These are phyloP conservation scores for Madurella fahalii DNA, from an alignment of 2,329 filamentous ascomycete genomes.

Conservation along the genomic window DNA sequence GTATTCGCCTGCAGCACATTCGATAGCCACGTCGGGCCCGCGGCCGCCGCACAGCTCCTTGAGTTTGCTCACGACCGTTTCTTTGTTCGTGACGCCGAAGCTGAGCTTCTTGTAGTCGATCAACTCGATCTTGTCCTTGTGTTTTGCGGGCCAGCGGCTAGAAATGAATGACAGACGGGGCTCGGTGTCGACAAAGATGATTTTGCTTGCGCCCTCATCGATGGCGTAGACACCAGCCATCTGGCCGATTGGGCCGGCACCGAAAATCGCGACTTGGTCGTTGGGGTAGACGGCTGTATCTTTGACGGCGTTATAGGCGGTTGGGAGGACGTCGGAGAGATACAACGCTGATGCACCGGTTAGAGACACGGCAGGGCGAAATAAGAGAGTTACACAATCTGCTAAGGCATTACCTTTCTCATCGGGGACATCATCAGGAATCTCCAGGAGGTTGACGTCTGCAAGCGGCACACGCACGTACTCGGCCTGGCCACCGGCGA, in stretches of 20 bases:
- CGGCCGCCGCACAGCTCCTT: slow-evolving; percentile 69
- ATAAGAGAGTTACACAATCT: too few species aligned
- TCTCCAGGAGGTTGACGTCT: slow-evolving; percentile 74
- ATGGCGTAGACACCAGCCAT: slow-evolving; percentile 75
- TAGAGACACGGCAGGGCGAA: slow-evolving; percentile 9
- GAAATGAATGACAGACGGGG: slow-evolving; percentile 66
- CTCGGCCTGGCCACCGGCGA: slow-evolving; percentile 83
- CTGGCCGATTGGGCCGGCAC: slow-evolving; percentile 82
- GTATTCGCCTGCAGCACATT: slow-evolving; percentile 61
- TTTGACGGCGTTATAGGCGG: slow-evolving; percentile 76
- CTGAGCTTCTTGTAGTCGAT: slow-evolving; percentile 63
- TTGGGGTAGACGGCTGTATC: slow-evolving; percentile 76
- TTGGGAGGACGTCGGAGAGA: slow-evolving; percentile 75
- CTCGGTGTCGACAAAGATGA: slow-evolving; percentile 76
- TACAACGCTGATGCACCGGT: slow-evolving; percentile 49
- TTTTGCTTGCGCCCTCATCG: slow-evolving; percentile 65
- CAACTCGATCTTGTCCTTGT: slow-evolving; percentile 55
- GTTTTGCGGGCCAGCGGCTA: slow-evolving; percentile 50
- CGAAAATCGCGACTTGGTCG: slow-evolving; percentile 77
- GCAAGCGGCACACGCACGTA: slow-evolving; percentile 78
- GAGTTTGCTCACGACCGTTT: slow-evolving; percentile 65
- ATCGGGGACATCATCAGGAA: slow-evolving; percentile 76
- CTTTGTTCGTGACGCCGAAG: slow-evolving; percentile 52
- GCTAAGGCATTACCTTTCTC: slow-evolving; percentile 57
- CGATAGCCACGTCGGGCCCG: slow-evolving; percentile 70